Conservation (phyloP, 2,329 filamentous ascomycete genomes). For the Aspergillaceae sp. region DNA sequence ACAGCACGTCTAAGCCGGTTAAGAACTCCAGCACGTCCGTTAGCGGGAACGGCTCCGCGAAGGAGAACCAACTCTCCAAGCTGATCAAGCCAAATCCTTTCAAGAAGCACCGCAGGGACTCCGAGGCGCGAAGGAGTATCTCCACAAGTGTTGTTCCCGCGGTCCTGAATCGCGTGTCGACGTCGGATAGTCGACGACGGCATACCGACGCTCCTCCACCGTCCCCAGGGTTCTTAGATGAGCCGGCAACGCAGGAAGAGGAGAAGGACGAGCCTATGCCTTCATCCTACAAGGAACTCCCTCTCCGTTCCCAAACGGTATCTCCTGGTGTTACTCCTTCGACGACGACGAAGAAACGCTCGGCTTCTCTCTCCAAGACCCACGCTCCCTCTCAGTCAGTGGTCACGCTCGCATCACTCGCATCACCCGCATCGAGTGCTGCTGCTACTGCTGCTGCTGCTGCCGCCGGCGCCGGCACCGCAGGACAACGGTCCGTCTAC, state of each 20-base stretch:
- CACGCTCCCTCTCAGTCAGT: slow-evolving; percentile 8
- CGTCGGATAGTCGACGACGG: slow-evolving; percentile 21
- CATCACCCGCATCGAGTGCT: too few relatives aligned
- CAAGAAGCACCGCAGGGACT: slow-evolving; percentile 18
- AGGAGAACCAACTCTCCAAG: slow-evolving; percentile 23
- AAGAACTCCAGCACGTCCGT: slow-evolving; percentile 5
- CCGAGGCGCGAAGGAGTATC: slow-evolving; percentile 22
- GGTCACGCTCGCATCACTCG: slow-evolving; percentile 4
- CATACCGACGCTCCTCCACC: slow-evolving; percentile 36
- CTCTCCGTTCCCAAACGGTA: slow-evolving; percentile 9
- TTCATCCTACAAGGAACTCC: slow-evolving; percentile 22
- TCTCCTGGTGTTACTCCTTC: not conserved
- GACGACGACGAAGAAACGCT: not conserved
- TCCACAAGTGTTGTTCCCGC: slow-evolving; percentile 19
- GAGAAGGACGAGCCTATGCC: not conserved
- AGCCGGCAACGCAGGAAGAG: slow-evolving; percentile 6
- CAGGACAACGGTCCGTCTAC: slow-evolving; percentile 12
- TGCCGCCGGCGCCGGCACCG: too few relatives aligned
- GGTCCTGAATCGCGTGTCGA: slow-evolving; percentile 12
- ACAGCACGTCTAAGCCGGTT: slow-evolving; percentile 5
- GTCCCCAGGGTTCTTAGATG: slow-evolving; percentile 21
- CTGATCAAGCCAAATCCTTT: slow-evolving; percentile 25
- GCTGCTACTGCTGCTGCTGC: too few relatives aligned
- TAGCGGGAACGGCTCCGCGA: slow-evolving; percentile 19
- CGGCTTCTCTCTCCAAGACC: slow-evolving; percentile 1